Evolutionary conservation across 2,329 filamentous ascomycete genomes (phyloP).

Genomic region (Cryphonectria japonica): DNA sequence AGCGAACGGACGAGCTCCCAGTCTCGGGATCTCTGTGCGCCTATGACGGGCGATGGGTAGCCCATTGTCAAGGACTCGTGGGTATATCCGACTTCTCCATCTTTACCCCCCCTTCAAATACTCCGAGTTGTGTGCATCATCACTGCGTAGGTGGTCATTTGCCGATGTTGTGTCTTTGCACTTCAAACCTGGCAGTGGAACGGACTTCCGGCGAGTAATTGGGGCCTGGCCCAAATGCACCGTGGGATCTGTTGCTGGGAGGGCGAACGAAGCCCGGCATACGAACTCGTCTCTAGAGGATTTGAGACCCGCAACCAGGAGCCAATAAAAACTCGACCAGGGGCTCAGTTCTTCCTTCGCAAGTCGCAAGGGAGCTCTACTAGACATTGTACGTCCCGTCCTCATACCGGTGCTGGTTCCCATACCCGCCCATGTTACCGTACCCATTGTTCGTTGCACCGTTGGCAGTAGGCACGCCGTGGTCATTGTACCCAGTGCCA

Average conservation of each 20-base stretch:
- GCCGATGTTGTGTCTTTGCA: neutral
- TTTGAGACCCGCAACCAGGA: neutral
- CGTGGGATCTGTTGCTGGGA: neutral
- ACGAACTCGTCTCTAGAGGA: neutral
- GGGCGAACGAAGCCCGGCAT: neutral
- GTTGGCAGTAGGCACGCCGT: constrained; percentile 30
- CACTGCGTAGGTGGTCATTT: neutral
- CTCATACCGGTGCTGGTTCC: constrained; percentile 14
- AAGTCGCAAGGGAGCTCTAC: neutral
- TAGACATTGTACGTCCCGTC: constrained; percentile 28
- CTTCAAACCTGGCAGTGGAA: neutral
- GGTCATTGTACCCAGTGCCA: constrained; percentile 32
- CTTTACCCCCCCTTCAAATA: neutral
- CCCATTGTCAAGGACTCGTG: constrained; percentile 4
- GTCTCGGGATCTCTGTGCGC: neutral
- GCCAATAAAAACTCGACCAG: neutral
- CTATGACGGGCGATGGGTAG: neutral
- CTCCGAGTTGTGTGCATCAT: neutral
- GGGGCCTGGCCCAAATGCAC: too few species aligned
- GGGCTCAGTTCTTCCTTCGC: neutral
- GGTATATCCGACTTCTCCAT: constrained; percentile 26
- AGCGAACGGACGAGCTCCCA: constrained; percentile 13
- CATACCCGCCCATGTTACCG: constrained; percentile 4
- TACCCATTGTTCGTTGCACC: neutral
- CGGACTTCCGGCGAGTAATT: neutral